Evolutionary conservation across 495 filamentous ascomycete genomes (phyloP).

Genomic region (Daldinia vernicosa): DNA sequence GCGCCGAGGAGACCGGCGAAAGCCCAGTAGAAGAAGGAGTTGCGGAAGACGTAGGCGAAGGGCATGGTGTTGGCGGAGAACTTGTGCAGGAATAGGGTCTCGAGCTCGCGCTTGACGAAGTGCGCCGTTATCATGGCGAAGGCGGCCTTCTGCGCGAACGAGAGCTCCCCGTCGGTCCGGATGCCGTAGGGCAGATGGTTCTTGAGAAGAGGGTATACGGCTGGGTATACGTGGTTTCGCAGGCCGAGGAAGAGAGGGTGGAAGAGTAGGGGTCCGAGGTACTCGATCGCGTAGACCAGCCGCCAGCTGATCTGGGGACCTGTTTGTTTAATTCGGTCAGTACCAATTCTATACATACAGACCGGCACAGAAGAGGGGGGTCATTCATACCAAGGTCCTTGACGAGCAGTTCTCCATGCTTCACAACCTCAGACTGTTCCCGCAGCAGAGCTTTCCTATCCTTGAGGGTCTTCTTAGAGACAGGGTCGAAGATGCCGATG

Average conservation of each 20-base stretch:
- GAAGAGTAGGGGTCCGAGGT: slow-evolving; percentile 91
- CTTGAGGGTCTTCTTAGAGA: slow-evolving; percentile 68
- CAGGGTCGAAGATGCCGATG: slow-evolving; percentile 75
- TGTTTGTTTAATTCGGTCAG: slow-evolving; percentile 45
- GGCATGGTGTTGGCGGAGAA: slow-evolving; percentile 97
- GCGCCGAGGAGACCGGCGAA: slow-evolving; percentile 83
- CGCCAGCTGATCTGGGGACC: slow-evolving; percentile 93
- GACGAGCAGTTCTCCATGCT: slow-evolving; percentile 78
- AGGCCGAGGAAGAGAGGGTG: slow-evolving; percentile 76
- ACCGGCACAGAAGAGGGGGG: background rate
- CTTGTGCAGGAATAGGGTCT: slow-evolving; percentile 93
- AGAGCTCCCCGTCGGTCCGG: slow-evolving; percentile 53
- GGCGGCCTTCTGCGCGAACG: slow-evolving; percentile 73
- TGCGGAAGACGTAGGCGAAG: slow-evolving; percentile 85
- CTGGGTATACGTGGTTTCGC: slow-evolving; percentile 76
- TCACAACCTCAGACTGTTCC: slow-evolving; percentile 69
- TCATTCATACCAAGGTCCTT: slow-evolving; percentile 93
- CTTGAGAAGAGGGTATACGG: slow-evolving; percentile 59
- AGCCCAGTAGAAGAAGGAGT: slow-evolving; percentile 90
- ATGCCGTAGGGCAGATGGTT: slow-evolving; percentile 45
- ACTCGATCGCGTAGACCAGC: slow-evolving; percentile 94
- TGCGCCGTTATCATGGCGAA: slow-evolving; percentile 77
- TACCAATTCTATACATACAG: background rate
- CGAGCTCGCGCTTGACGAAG: slow-evolving; percentile 94
- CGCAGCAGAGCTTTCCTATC: slow-evolving; percentile 64